These are phyloP conservation scores for Vanrija humicola DNA, from an alignment of 1,284 basidiomycete genomes.

Conservation along the genomic window DNA sequence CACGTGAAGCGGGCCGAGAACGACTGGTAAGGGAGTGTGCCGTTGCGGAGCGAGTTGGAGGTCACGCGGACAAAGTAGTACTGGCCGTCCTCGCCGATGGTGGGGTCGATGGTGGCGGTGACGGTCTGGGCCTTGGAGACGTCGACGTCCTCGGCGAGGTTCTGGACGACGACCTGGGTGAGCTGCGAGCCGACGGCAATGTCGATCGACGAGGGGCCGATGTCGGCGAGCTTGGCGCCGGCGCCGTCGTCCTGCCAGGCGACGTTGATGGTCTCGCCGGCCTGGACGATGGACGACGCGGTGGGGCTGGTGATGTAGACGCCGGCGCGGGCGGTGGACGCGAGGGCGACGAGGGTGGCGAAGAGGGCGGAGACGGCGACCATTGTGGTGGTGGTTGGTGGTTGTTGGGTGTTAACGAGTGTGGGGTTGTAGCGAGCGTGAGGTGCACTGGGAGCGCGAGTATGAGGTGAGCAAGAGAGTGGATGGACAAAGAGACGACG, in stretches of 20 bases:
- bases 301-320: constrained; percentile 50
- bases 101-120: constrained; percentile 59
- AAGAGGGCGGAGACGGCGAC: constrained; percentile 31
- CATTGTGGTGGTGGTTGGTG: constrained; percentile 20
- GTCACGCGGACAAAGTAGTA: constrained; percentile 58
- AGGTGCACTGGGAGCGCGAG: background rate
- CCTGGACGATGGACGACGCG: constrained; percentile 55
- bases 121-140: constrained; percentile 58
- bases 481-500: background rate
- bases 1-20: constrained; percentile 5
- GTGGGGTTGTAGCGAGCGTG: background rate
- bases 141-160: constrained; percentile 58
- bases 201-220: constrained; percentile 61
- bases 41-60: constrained; percentile 44
- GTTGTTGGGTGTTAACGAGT: constrained; percentile 34
- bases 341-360: constrained; percentile 50
- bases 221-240: constrained; percentile 56
- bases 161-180: constrained; percentile 61
- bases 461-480: background rate
- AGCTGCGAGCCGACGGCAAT: constrained; percentile 57
- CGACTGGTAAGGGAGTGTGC: constrained; percentile 30
- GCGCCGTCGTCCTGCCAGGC: constrained; percentile 64
- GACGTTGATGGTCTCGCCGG: constrained; percentile 59
- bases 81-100: constrained; percentile 59
- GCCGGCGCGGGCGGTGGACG: constrained; percentile 36